Evolutionary conservation across 768 basidiomycete species (phyloP).

Genomic region (Pisolithus sp.): DNA sequence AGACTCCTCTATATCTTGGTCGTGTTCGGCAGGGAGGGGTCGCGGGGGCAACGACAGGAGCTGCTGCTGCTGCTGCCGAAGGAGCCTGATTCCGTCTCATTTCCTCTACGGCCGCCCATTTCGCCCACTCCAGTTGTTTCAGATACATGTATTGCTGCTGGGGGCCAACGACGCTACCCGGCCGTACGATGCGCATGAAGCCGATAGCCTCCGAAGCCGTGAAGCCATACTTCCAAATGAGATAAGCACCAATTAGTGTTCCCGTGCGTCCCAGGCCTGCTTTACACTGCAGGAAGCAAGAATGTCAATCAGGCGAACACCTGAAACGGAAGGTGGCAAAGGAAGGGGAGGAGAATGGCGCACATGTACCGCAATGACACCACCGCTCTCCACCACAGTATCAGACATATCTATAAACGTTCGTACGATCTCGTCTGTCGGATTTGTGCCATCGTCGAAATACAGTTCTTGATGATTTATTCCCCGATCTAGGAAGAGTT

Average conservation of each 20-base stretch:
- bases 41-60: slow-evolving; percentile 59
- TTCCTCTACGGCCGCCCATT: slow-evolving; percentile 88
- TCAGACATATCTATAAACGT: slow-evolving; percentile 87
- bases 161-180: slow-evolving; percentile 88
- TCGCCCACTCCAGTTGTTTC: slow-evolving; percentile 89
- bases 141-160: slow-evolving; percentile 94
- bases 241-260: slow-evolving; percentile 93
- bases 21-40: slow-evolving; percentile 76
- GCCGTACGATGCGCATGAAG: slow-evolving; percentile 96
- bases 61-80: slow-evolving; percentile 32
- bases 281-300: slow-evolving; percentile 60
- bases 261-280: slow-evolving; percentile 96
- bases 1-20: slow-evolving; percentile 51
- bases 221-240: slow-evolving; percentile 98
- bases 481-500: slow-evolving; percentile 75
- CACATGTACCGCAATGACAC: slow-evolving; percentile 86
- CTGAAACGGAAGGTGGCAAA: slow-evolving; percentile 8
- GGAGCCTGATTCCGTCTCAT: slow-evolving; percentile 42
- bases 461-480: slow-evolving; percentile 90
- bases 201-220: slow-evolving; percentile 94
- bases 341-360: slow-evolving; percentile 25
- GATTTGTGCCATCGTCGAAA: slow-evolving; percentile 98
- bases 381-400: slow-evolving; percentile 65
- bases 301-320: slow-evolving; percentile 10
- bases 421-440: slow-evolving; percentile 90